Base-by-base conservation (phyloP, 106 monocot species). In the Allium cepa region DNA sequence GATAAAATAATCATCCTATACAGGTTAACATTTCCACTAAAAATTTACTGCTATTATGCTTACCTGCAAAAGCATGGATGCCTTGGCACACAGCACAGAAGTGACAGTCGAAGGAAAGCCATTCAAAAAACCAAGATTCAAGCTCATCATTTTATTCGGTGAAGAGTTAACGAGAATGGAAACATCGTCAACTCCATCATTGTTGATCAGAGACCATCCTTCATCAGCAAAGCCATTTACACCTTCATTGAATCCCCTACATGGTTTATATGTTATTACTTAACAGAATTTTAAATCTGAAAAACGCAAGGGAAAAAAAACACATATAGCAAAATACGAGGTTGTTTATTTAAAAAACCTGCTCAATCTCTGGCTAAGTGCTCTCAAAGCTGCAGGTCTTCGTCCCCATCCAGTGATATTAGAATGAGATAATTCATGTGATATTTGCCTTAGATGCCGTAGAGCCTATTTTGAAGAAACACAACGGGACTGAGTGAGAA, bases 11-110 rank as follows among this genome's bases (percentile, higher is more conserved):
- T 36, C 36, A 36, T 36, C 22, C 36, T 36, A 36, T 36, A 36
- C 1, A 36, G 36, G 36, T 36, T 4, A 36, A 36, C 36, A 3
- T 36, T 5, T 36, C 36, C 36, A 36, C 5, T 36, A 36, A 36
- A 36, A 50, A 48, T 46, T 27, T 10, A 16, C 11, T 2, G 63
- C 18, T 9, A 28, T 12, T 7, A 71, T 60, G 49, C 28, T n/a
- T 27, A 88, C 88, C 88, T 84, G 81, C 61, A 88, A 66, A 62
- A 88, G 84, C 82, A 88, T 88, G 28, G 88, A 85, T 71, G 84
- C 81, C 79, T 88, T 88, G 1, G 82, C 88, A 77, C 88, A 88
- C 18, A 88, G 74, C 18, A 88, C 73, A 17, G 82, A 64, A 53
- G 45, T 74, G 56, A 26, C 69, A 17, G 71, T 46, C 0, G 69